Conservation (phyloP, 148 eudicot species). For the Chenopodium berlandieri region DNA sequence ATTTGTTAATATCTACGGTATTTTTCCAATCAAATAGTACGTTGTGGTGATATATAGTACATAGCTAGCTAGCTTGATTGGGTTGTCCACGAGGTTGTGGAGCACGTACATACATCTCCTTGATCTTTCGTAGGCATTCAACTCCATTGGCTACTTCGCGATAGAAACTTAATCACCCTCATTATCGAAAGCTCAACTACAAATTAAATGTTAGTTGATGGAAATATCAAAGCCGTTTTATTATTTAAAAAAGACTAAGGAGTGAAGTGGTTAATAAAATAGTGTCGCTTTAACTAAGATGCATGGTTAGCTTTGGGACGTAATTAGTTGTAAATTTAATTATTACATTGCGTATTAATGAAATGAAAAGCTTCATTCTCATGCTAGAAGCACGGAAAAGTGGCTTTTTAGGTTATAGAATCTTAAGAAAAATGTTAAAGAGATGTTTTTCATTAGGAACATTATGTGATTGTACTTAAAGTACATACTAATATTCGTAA, state of each 20-base stretch:
- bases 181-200: not conserved
- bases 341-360: not conserved
- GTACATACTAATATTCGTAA: not conserved
- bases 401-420: conserved; percentile 9
- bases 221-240: not conserved
- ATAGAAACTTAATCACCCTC: too few relatives aligned
- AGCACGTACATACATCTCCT: too few relatives aligned
- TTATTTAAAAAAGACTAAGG: not conserved
- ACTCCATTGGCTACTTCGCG: not conserved
- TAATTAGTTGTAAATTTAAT: not conserved
- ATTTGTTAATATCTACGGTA: too few relatives aligned
- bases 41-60: too few relatives aligned
- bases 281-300: not conserved
- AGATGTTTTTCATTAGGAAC: not conserved
- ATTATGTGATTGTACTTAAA: conserved; percentile 1
- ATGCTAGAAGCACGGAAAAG: not conserved
- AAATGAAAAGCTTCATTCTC: not conserved
- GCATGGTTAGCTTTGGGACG: not conserved
- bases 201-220: not conserved
- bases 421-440: conserved; percentile 6
- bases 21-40: too few relatives aligned
- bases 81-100: too few relatives aligned
- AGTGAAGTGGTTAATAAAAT: not conserved
- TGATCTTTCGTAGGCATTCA: too few relatives aligned
- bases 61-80: too few relatives aligned